phyloP scores from a whole-genome alignment of 306 rosid genomes.

The Cucurbita maxima region DNA sequence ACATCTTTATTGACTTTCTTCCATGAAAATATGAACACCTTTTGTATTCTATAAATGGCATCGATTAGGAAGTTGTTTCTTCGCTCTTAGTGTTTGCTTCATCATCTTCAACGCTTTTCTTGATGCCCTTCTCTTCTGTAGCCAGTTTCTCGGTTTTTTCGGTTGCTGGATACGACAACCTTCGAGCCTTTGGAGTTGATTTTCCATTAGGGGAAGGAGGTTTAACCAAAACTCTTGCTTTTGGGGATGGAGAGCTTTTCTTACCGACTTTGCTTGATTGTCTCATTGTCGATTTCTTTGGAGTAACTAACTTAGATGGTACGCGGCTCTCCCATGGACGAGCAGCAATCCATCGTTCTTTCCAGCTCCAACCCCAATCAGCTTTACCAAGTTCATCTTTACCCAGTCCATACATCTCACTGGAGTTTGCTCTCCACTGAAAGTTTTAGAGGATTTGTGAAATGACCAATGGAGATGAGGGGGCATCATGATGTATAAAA shows the following conservation, averaged over 20 bases:
- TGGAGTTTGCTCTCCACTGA: constrained; percentile 92
- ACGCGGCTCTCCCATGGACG: constrained; percentile 98
- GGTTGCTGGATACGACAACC: constrained; percentile 52
- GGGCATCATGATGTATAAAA: neutral
- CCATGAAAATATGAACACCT: neutral
- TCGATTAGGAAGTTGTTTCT: neutral
- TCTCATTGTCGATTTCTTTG: constrained; percentile 34
- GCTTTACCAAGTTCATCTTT: constrained; percentile 56
- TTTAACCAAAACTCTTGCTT: constrained; percentile 25
- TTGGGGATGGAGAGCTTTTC: constrained; percentile 33
- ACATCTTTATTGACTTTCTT: constrained; percentile 5
- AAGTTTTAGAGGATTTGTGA: constrained; percentile 17
- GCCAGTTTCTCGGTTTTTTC: constrained; percentile 34
- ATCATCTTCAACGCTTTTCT: constrained; percentile 9
- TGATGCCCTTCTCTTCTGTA: constrained; percentile 18
- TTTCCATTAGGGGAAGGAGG: constrained; percentile 30
- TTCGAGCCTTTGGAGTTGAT: constrained; percentile 37
- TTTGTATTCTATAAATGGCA: neutral
- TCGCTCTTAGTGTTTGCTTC: constrained; percentile 19
- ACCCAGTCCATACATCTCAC: constrained; percentile 62
- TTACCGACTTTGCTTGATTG: constrained; percentile 44
- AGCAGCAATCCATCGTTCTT: constrained; percentile 94
- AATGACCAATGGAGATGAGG: constrained; percentile 3
- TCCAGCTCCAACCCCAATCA: constrained; percentile 99
- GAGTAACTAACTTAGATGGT: constrained; percentile 18